Base-by-base conservation (phyloP, 2,329 filamentous ascomycete species). In the Penicillium sp. region DNA sequence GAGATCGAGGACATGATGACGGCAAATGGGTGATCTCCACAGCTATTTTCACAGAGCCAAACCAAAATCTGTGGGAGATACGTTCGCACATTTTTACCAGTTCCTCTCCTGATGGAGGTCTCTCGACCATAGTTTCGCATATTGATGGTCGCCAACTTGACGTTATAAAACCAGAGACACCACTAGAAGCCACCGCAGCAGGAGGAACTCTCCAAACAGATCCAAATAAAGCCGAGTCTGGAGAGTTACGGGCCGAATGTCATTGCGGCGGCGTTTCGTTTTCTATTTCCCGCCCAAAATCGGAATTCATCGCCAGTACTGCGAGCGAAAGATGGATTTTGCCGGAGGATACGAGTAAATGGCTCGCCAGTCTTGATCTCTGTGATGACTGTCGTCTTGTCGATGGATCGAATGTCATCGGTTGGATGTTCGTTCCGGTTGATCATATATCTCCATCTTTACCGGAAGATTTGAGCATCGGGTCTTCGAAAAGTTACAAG, bases 231-330 rank as follows among this genome's bases (percentile, higher is more conserved):
- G 26, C 16, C 4, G 14, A 34, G 1, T 11, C 35, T 1, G 55
- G 62, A 1, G 56, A 61, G 5, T 58, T 79, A 1, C 69, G 67
- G 11, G 76, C 70, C 1, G 61, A 72, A 44, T 80, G 78, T 57
- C 73, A 78, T 55, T 80, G 76, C 61, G 66, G 66, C 6, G 76
- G 75, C n/a, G 70, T 79, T 8, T 63, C 71, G 0, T 75, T 80
- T 61, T 71, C 53, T 51, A 71, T 80, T 48, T 60, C 70, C 9
- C 70, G 73, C 7, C 77, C 76, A 1, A 65, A 61, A 7, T 39
- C 53, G 2, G 65, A 67, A 7, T 70, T 71, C 7, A 51, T 65
- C 10, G 49, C 61, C 4, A 61, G 40, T 73, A 69, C 67, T 13
- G 30, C 13, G 1, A 56, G 58, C 23, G 16, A 45, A 13, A 41